These are phyloP conservation scores for Ceratocystis smalleyi DNA, from an alignment of 2,329 filamentous ascomycete species.

Conservation along the genomic window DNA sequence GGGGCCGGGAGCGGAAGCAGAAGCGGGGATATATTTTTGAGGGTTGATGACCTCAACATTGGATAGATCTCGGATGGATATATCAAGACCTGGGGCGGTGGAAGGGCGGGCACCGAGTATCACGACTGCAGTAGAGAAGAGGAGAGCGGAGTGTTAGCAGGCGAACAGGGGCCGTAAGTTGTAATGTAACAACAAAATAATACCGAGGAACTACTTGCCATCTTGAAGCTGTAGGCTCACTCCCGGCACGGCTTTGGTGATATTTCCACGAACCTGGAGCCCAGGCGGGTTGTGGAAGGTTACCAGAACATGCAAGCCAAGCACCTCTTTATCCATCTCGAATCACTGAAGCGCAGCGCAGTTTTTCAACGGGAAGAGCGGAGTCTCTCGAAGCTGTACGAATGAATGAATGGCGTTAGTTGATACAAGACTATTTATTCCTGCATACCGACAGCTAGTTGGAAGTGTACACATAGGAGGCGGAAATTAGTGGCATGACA, in stretches of 20 bases:
- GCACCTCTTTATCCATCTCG: conserved; percentile 38
- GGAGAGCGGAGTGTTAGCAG: background rate
- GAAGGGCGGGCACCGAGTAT: conserved; percentile 6
- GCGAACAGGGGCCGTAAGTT: too few species aligned
- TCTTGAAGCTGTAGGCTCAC: conserved; percentile 55
- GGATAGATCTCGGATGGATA: conserved; percentile 30
- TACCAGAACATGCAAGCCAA: conserved; percentile 61
- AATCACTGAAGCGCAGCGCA: background rate
- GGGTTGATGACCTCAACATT: conserved; percentile 25
- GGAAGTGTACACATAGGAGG: conserved; percentile 5
- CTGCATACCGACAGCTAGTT: background rate
- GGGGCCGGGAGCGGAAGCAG: conserved; percentile 20
- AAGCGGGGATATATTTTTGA: conserved; percentile 20
- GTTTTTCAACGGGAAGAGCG: background rate
- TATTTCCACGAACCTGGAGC: conserved; percentile 51
- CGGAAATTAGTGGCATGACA: conserved; percentile 2
- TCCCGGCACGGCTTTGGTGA: conserved; percentile 51
- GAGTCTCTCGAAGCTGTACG: background rate
- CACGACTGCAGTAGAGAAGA: background rate
- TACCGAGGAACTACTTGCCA: conserved; percentile 35
- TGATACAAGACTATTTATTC: too few species aligned
- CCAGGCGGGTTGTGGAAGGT: conserved; percentile 51
- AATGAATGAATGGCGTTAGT: background rate
- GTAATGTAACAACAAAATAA: background rate
- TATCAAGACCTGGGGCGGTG: conserved; percentile 18